These are phyloP conservation scores for Penicillium canariense DNA, from an alignment of 495 filamentous ascomycete genomes.

Conservation along the genomic window DNA sequence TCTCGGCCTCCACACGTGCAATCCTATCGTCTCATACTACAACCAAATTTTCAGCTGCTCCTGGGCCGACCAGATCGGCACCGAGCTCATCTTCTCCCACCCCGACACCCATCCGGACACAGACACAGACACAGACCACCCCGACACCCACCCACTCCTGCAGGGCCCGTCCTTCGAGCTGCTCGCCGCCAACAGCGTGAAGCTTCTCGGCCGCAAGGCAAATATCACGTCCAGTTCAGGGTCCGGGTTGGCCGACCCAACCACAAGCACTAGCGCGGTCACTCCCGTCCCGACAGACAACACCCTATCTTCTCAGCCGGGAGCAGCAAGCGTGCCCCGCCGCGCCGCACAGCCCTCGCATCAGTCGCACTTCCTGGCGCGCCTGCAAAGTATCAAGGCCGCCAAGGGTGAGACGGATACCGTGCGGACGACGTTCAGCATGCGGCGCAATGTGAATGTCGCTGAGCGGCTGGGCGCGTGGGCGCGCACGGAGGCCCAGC, in stretches of 20 bases:
- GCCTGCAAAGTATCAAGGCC: constrained; percentile 41
- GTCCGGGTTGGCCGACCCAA: background rate
- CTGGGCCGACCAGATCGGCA: constrained; percentile 78
- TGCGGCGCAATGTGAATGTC: constrained; percentile 28
- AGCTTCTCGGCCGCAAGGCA: constrained; percentile 45
- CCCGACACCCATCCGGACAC: constrained; percentile 37
- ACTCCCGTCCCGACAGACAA: background rate
- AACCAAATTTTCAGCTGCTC: constrained; percentile 70
- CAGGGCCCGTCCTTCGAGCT: constrained; percentile 54
- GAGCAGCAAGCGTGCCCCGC: constrained; percentile 10
- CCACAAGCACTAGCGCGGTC: background rate
- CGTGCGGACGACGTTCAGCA: constrained; percentile 38
- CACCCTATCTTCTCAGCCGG: background rate
- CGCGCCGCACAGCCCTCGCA: constrained; percentile 24
- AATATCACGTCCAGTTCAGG: constrained; percentile 37
- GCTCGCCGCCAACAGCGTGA: constrained; percentile 57
- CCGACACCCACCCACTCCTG: constrained; percentile 41
- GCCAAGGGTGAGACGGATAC: constrained; percentile 45
- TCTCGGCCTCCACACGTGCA: constrained; percentile 67
- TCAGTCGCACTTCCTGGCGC: constrained; percentile 46
- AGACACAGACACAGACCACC: constrained; percentile 18
- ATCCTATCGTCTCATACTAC: constrained; percentile 73
- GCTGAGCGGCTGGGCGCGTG: constrained; percentile 36
- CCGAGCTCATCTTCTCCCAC: constrained; percentile 68
- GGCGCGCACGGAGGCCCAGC: constrained; percentile 42